Evolutionary conservation across 768 basidiomycete species (phyloP).

Genomic region (Boletales sp.): DNA sequence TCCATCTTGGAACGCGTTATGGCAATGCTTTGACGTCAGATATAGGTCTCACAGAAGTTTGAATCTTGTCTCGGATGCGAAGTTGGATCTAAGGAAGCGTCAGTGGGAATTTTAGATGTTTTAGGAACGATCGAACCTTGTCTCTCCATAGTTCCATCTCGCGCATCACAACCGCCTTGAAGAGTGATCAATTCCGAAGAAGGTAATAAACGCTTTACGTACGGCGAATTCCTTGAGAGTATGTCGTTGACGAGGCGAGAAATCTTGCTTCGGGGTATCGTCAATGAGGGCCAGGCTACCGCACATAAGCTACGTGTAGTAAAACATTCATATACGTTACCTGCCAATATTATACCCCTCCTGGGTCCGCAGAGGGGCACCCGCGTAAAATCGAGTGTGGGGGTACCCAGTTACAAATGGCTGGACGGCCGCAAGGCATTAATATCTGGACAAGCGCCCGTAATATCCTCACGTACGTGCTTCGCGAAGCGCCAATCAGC

Average conservation of each 20-base stretch:
- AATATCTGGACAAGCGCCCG: background rate
- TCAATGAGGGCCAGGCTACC: constrained; percentile 78
- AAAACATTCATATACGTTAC: constrained; percentile 36
- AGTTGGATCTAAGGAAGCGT: constrained; percentile 65
- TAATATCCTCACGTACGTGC: constrained; percentile 51
- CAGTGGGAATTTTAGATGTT: background rate
- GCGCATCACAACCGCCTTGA: constrained; percentile 79
- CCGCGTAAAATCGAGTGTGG: constrained; percentile 84
- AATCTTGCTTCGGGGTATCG: constrained; percentile 77
- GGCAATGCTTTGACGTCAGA: background rate
- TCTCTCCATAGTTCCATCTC: constrained; percentile 96
- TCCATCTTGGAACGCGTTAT: constrained; percentile 64
- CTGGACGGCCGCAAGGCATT: constrained; percentile 33
- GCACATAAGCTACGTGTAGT: constrained; percentile 1
- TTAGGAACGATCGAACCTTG: constrained; percentile 48
- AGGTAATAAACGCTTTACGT: constrained; percentile 10
- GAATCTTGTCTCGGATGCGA: constrained; percentile 85
- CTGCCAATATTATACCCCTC: constrained; percentile 91
- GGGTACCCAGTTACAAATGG: constrained; percentile 68
- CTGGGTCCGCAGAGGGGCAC: constrained; percentile 82
- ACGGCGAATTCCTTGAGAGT: constrained; percentile 91
- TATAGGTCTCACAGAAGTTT: constrained; percentile 63
- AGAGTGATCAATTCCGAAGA: constrained; percentile 3
- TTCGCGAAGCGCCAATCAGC: constrained; percentile 86
- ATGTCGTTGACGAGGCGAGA: constrained; percentile 84